phyloP scores from a whole-genome alignment of 345 rosid species.

The Kandelia obovata region DNA sequence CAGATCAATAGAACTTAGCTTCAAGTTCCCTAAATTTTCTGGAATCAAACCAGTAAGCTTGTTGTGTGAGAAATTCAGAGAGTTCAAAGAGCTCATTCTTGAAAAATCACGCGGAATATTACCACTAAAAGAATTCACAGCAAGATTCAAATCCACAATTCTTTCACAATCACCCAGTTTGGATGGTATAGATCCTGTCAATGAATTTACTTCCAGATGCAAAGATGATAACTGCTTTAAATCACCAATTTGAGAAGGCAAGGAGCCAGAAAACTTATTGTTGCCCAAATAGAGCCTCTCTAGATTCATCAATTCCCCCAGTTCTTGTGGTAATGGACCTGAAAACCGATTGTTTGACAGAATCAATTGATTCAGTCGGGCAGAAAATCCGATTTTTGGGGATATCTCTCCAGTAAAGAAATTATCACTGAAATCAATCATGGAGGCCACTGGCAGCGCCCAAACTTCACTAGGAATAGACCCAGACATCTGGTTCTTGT shows the following conservation, averaged over 20 bases:
- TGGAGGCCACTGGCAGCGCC: slow-evolving; percentile 55
- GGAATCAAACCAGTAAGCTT: slow-evolving; percentile 60
- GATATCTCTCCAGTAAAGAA: slow-evolving; percentile 57
- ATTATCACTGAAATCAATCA: slow-evolving; percentile 71
- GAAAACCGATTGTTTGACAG: slow-evolving; percentile 65
- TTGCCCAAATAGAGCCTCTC: slow-evolving; percentile 61
- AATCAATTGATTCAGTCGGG: slow-evolving; percentile 46
- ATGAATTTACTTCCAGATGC: slow-evolving; percentile 62
- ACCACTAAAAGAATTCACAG: slow-evolving; percentile 58
- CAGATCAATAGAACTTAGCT: slow-evolving; percentile 72
- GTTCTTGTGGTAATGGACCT: slow-evolving; percentile 54
- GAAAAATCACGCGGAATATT: slow-evolving; percentile 45
- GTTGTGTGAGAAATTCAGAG: slow-evolving; percentile 74
- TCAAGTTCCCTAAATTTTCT: slow-evolving; percentile 46
- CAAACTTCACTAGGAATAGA: slow-evolving; percentile 54
- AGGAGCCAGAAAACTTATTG: slow-evolving; percentile 54
- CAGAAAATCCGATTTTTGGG: slow-evolving; percentile 45
- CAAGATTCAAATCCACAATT: slow-evolving; percentile 74
- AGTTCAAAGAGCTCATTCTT: slow-evolving; percentile 53
- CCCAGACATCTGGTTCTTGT: slow-evolving; percentile 54
- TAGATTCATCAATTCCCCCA: slow-evolving; percentile 48
- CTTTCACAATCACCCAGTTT: slow-evolving; percentile 45
- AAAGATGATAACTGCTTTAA: slow-evolving; percentile 55
- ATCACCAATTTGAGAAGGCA: slow-evolving; percentile 53
- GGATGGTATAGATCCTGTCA: slow-evolving; percentile 57